These are phyloP conservation scores for Arthrobotrys pseudoclavata DNA, from an alignment of 2,329 filamentous ascomycete species.

Conservation along the genomic window DNA sequence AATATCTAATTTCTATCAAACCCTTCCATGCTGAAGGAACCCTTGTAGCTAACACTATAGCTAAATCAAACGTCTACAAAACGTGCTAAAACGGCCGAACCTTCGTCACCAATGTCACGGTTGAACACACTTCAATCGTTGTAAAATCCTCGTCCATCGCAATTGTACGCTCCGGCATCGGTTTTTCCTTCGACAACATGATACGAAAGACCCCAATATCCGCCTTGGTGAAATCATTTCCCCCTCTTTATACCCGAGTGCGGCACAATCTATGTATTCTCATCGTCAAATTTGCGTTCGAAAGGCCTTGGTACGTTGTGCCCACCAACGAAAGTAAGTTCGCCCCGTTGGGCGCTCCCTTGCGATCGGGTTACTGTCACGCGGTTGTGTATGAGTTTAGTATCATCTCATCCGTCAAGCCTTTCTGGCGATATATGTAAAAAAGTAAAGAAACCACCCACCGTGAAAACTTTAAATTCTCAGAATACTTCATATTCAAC, in stretches of 20 bases:
- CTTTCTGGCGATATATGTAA: neutral
- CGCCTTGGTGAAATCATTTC: neutral
- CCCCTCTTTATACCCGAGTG: neutral
- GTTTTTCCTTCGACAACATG: slow-evolving; percentile 13
- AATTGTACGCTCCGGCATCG: neutral
- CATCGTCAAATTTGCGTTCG: slow-evolving; percentile 3
- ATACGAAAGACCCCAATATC: neutral
- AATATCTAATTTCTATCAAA: neutral
- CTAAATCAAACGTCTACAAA: neutral
- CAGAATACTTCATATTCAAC: neutral
- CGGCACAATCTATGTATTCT: neutral
- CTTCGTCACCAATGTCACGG: slow-evolving; percentile 25
- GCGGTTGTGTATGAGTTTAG: slow-evolving; percentile 3
- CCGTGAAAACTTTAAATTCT: slow-evolving; percentile 21
- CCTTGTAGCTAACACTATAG: neutral
- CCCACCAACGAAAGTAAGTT: slow-evolving; percentile 17
- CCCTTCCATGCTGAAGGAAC: neutral
- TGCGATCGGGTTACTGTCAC: slow-evolving; percentile 9
- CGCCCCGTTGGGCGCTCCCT: slow-evolving; percentile 13
- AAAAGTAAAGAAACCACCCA: neutral
- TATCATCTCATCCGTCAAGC: neutral
- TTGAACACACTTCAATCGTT: slow-evolving; percentile 12
- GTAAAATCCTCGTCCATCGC: neutral
- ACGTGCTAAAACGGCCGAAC: slow-evolving; percentile 28
- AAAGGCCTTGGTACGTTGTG: neutral